A percentile compares a stretch with the other conserved stretches of the same genome.
phyloP scores from a whole-genome alignment of 164 flowering plant species.

The Aristolochia californica region DNA sequence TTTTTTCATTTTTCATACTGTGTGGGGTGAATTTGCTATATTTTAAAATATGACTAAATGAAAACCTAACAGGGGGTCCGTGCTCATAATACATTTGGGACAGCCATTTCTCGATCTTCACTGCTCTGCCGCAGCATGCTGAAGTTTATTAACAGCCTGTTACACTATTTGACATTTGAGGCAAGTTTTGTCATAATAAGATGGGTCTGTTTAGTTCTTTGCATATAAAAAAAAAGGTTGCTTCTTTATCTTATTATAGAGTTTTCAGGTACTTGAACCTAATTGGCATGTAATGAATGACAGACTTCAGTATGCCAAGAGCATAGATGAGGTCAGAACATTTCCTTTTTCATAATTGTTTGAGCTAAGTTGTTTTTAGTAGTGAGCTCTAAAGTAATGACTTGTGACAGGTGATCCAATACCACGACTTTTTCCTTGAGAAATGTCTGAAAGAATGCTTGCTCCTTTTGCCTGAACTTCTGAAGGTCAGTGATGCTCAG shows the following conservation, averaged over 20 bases:
- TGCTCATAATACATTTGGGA: constrained; percentile 59
- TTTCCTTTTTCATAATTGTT: constrained; percentile 3
- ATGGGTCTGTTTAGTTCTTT: not conserved
- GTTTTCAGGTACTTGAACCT: constrained; percentile 84
- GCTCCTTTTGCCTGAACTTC: constrained; percentile 81
- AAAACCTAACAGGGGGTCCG: constrained; percentile 57
- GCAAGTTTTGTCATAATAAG: constrained; percentile 20
- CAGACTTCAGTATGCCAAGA: constrained; percentile 74
- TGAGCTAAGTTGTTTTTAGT: not conserved
- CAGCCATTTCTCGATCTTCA: constrained; percentile 70
- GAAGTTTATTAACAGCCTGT: constrained; percentile 84
- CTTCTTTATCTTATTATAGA: not conserved
- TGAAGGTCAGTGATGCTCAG: constrained; percentile 47
- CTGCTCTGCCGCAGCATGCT: constrained; percentile 91
- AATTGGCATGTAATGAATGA: constrained; percentile 88
- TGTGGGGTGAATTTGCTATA: no score
- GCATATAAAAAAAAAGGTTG: not conserved
- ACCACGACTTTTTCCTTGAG: constrained; percentile 84
- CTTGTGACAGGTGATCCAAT: constrained; percentile 62
- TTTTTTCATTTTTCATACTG: no score
- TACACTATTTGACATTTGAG: constrained; percentile 95
- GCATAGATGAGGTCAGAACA: constrained; percentile 79
- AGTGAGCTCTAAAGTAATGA: no score
- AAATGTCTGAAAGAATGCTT: constrained; percentile 90
- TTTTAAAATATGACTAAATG: not conserved